Evolutionary conservation across 2,329 filamentous ascomycete genomes (phyloP).

Genomic region (Talaromyces rugulosus): DNA sequence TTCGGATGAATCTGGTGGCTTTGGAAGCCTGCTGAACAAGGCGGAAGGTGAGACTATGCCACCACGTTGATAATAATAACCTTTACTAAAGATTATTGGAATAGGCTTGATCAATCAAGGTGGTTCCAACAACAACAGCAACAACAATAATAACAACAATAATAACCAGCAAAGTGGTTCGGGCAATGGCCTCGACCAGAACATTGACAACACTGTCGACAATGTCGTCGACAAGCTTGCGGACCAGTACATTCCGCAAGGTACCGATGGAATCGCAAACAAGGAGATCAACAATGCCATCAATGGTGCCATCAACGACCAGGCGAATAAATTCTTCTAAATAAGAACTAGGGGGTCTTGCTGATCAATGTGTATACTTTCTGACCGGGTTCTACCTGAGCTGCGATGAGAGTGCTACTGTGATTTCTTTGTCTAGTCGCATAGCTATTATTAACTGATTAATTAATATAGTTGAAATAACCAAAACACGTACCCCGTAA

Average conservation of each 20-base stretch:
- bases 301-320: not conserved
- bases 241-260: slow-evolving; percentile 1
- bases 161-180: not conserved
- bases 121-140: not conserved
- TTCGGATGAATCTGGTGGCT: not conserved
- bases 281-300: not conserved
- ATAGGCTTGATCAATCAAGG: not conserved
- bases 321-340: slow-evolving; percentile 1
- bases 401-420: not conserved
- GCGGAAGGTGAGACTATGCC: not conserved
- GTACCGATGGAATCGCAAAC: not conserved
- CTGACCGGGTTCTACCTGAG: no score
- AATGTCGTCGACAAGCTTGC: not conserved
- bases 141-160: not conserved
- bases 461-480: not conserved
- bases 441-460: not conserved
- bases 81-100: not conserved
- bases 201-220: not conserved
- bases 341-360: not conserved
- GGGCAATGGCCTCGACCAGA: not conserved
- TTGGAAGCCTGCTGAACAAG: not conserved
- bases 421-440: not conserved
- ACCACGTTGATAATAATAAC: not conserved
- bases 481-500: not conserved
- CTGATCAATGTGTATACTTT: no score